phyloP scores from a whole-genome alignment of 768 basidiomycete species.

The Phylloporus sp. region DNA sequence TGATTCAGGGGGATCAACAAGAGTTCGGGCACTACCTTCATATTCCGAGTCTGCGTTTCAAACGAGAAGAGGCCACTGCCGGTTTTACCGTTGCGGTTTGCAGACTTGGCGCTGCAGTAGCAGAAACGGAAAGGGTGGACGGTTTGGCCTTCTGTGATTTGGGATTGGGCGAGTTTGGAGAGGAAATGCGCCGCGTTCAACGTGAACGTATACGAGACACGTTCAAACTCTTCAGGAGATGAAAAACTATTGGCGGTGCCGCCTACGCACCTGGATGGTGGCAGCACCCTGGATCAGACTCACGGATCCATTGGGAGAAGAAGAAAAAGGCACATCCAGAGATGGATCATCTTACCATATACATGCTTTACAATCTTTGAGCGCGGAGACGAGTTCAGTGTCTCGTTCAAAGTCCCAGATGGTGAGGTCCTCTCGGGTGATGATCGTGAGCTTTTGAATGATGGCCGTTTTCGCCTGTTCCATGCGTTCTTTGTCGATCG shows the following conservation, averaged over 20 bases:
- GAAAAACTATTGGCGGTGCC: constrained; percentile 22
- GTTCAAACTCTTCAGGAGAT: constrained; percentile 22
- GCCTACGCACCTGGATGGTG: constrained; percentile 19
- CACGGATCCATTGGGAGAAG: neutral
- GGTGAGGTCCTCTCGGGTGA: constrained; percentile 23
- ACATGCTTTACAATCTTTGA: constrained; percentile 22
- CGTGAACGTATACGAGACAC: constrained; percentile 23
- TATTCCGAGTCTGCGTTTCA: constrained; percentile 19
- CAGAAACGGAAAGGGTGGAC: constrained; percentile 22
- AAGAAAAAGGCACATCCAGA: neutral
- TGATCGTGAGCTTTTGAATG: constrained; percentile 18
- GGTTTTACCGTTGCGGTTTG: constrained; percentile 14
- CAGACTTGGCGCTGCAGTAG: constrained; percentile 25
- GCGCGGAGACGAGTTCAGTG: constrained; percentile 17
- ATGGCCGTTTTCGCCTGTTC: constrained; percentile 12
- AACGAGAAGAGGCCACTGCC: constrained; percentile 10
- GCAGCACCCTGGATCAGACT: constrained; percentile 1
- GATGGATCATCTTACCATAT: constrained; percentile 16
- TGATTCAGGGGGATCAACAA: neutral
- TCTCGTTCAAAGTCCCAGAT: constrained; percentile 27
- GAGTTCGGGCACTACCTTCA: constrained; percentile 17
- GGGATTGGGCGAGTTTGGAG: constrained; percentile 14
- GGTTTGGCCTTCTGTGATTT: neutral
- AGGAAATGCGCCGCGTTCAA: constrained; percentile 23
- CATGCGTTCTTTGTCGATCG: constrained; percentile 19